These are phyloP conservation scores for Furculomyces boomerangus DNA, from an alignment of 371 early-diverging fungal genomes.

Conservation along the genomic window DNA sequence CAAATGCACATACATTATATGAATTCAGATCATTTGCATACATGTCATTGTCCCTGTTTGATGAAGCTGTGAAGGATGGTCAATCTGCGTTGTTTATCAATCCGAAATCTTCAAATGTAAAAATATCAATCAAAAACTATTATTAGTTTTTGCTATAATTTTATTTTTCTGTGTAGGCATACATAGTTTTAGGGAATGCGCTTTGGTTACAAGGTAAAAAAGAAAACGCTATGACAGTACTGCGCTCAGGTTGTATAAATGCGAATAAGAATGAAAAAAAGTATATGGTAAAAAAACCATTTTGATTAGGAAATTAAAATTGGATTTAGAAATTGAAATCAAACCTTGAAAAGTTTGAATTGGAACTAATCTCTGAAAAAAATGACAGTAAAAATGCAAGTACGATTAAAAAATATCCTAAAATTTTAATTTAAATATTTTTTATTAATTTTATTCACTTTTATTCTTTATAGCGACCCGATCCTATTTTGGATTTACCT, in stretches of 20 bases:
- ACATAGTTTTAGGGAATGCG: neutral
- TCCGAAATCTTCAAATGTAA: neutral
- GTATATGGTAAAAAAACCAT: neutral
- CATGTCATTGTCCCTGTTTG: neutral
- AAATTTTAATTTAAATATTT: too few relatives aligned
- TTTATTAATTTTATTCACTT: too few relatives aligned
- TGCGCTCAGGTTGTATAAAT: neutral
- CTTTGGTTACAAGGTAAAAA: neutral
- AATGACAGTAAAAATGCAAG: too few relatives aligned
- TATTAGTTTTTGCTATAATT: neutral
- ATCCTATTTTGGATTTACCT: too few relatives aligned
- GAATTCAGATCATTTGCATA: neutral
- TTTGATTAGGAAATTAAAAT: too few relatives aligned
- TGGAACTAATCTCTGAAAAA: too few relatives aligned
- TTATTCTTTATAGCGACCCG: too few relatives aligned
- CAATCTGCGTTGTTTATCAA: neutral
- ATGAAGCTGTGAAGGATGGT: neutral
- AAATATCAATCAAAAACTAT: neutral
- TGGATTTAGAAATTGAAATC: too few relatives aligned
- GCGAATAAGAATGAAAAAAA: neutral
- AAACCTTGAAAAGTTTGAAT: too few relatives aligned
- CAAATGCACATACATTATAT: neutral
- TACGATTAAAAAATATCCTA: too few relatives aligned
- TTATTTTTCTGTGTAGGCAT: neutral
- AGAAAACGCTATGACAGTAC: neutral